Conservation (phyloP, 306 rosid species). For the Inga oerstediana region DNA sequence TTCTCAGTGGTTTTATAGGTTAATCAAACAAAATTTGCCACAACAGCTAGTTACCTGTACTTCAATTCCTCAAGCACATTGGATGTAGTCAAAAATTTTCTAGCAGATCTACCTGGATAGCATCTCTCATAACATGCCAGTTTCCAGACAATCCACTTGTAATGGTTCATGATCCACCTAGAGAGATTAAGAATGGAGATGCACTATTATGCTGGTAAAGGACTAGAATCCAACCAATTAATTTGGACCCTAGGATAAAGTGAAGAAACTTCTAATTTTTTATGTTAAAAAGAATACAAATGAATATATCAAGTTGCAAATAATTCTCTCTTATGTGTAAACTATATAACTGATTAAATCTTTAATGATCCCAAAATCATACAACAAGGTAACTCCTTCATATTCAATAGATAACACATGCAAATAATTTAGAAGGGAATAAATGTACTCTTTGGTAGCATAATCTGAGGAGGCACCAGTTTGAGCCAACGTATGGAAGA, state of each 20-base stretch:
- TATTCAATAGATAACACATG: conserved; percentile 12
- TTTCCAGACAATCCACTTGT: conserved; percentile 96
- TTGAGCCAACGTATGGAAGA: conserved; percentile 58
- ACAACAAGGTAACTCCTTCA: conserved; percentile 21
- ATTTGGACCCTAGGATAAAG: conserved; percentile 9
- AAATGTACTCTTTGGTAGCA: conserved; percentile 75
- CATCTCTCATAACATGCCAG: conserved; percentile 85
- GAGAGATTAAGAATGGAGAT: conserved; percentile 34
- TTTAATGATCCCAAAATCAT: background rate
- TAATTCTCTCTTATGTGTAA: conserved; percentile 10
- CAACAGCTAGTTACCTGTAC: conserved; percentile 64
- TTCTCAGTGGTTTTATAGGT: conserved; percentile 27
- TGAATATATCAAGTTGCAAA: conserved; percentile 12
- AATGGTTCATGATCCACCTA: conserved; percentile 93
- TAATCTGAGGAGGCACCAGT: conserved; percentile 66
- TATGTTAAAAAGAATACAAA: background rate
- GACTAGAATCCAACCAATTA: conserved; percentile 11
- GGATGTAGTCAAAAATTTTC: conserved; percentile 58
- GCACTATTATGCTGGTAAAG: conserved; percentile 31
- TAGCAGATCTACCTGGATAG: conserved; percentile 52
- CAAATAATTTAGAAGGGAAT: conserved; percentile 33
- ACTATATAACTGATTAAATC: conserved; percentile 13
- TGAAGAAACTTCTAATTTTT: conserved; percentile 5
- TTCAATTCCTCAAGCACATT: conserved; percentile 93
- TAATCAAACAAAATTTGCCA: conserved; percentile 12